Evolutionary conservation across 495 filamentous ascomycete genomes (phyloP).

Genomic region (Penicillium diatomitis): DNA sequence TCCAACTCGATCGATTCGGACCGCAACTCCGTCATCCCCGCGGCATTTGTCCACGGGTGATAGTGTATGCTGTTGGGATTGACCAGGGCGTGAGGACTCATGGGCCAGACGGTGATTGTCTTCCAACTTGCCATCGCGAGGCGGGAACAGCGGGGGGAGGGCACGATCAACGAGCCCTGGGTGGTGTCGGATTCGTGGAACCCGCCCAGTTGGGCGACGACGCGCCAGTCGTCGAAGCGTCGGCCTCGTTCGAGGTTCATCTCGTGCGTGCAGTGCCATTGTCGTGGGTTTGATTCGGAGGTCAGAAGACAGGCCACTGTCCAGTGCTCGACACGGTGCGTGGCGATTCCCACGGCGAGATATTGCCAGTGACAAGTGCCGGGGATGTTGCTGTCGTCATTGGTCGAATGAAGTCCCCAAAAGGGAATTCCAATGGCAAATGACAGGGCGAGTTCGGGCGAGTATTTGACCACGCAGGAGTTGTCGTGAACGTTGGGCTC

Average conservation of each 20-base stretch:
- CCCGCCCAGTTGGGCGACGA: constrained; percentile 34
- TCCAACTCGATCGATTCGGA: constrained; percentile 26
- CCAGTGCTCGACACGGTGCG: constrained; percentile 29
- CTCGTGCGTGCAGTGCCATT: constrained; percentile 25
- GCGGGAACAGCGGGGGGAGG: constrained; percentile 28
- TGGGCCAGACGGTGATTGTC: constrained; percentile 35
- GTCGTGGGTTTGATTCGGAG: constrained; percentile 18
- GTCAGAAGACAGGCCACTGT: constrained; percentile 33
- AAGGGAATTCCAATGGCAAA: constrained; percentile 38
- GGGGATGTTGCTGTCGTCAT: not conserved
- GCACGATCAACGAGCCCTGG: constrained; percentile 34
- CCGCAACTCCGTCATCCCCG: constrained; percentile 20
- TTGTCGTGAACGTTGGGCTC: constrained; percentile 15
- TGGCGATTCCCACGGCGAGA: constrained; percentile 32
- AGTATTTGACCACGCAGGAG: constrained; percentile 19
- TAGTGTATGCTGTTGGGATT: constrained; percentile 20
- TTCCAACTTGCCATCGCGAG: constrained; percentile 41
- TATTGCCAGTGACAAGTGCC: constrained; percentile 32
- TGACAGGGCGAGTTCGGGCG: constrained; percentile 16
- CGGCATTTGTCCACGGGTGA: constrained; percentile 16
- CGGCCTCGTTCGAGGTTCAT: constrained; percentile 36
- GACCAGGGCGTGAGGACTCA: constrained; percentile 31
- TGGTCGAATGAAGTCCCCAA: constrained; percentile 25
- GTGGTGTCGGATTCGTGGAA: constrained; percentile 28
- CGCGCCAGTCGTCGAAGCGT: constrained; percentile 25